Evolutionary conservation across 768 basidiomycete species (phyloP).

Genomic region (Xerocomus brunneocitrinus): DNA sequence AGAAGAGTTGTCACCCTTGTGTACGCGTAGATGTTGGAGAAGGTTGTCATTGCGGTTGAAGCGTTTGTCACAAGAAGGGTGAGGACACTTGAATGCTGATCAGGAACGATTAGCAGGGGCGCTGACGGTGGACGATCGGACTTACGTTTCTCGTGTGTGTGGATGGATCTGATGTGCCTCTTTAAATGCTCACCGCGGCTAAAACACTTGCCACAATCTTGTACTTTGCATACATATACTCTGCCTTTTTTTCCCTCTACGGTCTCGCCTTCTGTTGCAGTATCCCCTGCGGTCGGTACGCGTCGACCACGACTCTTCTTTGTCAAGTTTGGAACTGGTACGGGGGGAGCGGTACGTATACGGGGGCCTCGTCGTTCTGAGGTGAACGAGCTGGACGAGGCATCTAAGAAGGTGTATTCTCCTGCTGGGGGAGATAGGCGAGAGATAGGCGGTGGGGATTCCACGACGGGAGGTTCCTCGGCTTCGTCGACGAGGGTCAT

Average conservation of each 20-base stretch:
- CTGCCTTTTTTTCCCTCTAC: constrained; percentile 31
- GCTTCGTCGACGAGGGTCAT: constrained; percentile 27
- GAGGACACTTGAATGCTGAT: constrained; percentile 70
- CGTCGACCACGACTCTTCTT: constrained; percentile 78
- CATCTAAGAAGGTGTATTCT: constrained; percentile 33
- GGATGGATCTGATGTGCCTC: constrained; percentile 69
- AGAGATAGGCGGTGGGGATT: constrained; percentile 6
- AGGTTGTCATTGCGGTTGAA: constrained; percentile 82
- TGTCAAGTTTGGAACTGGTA: constrained; percentile 72
- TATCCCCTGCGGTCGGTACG: constrained; percentile 52
- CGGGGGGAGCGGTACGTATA: constrained; percentile 54
- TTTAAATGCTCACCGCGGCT: constrained; percentile 73
- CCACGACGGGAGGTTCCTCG: constrained; percentile 8
- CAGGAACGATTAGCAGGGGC: constrained; percentile 22
- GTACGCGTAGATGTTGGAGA: constrained; percentile 72
- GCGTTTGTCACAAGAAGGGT: constrained; percentile 60
- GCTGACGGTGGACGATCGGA: constrained; percentile 19
- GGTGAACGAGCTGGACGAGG: constrained; percentile 33
- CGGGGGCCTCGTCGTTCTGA: constrained; percentile 44
- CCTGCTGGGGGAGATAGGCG: constrained; percentile 27
- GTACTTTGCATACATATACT: constrained; percentile 59
- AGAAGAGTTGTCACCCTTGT: constrained; percentile 41
- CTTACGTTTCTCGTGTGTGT: constrained; percentile 76
- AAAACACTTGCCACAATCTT: constrained; percentile 70
- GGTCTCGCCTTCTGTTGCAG: constrained; percentile 20